phyloP scores from a whole-genome alignment of 768 basidiomycete genomes.

The Podaxis sp. region DNA sequence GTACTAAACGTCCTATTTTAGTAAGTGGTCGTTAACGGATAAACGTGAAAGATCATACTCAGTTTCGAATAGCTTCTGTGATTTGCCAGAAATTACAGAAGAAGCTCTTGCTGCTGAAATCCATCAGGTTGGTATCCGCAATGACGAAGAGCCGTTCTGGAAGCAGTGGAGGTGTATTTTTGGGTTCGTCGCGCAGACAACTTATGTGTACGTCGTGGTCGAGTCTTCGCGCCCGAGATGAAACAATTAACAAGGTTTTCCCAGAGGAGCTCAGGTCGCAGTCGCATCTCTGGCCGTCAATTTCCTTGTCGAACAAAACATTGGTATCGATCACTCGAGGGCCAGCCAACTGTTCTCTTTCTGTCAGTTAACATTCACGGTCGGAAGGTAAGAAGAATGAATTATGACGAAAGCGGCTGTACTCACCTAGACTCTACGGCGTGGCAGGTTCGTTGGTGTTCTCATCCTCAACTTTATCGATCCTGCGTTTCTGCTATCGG shows the following conservation, averaged over 20 bases:
- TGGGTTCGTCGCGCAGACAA: constrained; percentile 72
- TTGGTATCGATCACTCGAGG: constrained; percentile 48
- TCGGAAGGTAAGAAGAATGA: constrained; percentile 45
- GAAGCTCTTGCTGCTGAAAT: constrained; percentile 56
- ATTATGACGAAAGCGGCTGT: not conserved
- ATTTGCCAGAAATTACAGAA: constrained; percentile 70
- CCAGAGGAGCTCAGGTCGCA: constrained; percentile 60
- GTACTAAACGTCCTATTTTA: constrained; percentile 64
- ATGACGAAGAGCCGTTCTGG: constrained; percentile 56
- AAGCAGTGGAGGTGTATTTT: constrained; percentile 71
- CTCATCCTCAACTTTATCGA: constrained; percentile 61
- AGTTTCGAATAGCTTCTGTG: constrained; percentile 49
- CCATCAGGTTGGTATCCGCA: constrained; percentile 36
- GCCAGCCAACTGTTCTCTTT: constrained; percentile 71
- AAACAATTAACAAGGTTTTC: not conserved
- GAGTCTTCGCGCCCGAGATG: not conserved
- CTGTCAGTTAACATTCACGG: constrained; percentile 68
- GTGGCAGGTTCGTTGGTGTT: constrained; percentile 56
- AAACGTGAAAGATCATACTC: not conserved
- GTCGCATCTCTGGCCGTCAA: constrained; percentile 71
- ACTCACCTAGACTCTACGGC: not conserved
- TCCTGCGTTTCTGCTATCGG: constrained; percentile 58
- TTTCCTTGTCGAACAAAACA: constrained; percentile 62
- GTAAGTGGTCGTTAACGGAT: constrained; percentile 32
- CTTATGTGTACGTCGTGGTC: constrained; percentile 49